Evolutionary conservation across 2,329 filamentous ascomycete genomes (phyloP).

Genomic region (Cercospora nicotianae): DNA sequence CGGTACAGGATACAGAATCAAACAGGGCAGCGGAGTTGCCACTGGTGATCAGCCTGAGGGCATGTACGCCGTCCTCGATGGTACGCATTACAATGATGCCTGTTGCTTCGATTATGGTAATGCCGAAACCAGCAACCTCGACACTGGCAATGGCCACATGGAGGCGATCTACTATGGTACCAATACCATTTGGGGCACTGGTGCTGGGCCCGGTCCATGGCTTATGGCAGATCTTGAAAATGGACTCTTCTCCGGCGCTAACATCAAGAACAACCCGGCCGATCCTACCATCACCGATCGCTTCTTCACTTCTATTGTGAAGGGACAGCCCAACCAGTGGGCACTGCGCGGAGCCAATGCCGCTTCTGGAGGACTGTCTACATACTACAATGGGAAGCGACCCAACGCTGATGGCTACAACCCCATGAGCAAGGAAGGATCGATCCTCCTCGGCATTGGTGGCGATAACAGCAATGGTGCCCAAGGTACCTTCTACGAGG

Average conservation of each 20-base stretch:
- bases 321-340: slow-evolving; percentile 59
- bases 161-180: slow-evolving; percentile 67
- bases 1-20: slow-evolving; percentile 64
- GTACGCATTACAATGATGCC: slow-evolving; percentile 58
- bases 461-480: slow-evolving; percentile 62
- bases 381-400: slow-evolving; percentile 59
- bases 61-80: slow-evolving; percentile 62
- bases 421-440: slow-evolving; percentile 63
- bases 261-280: slow-evolving; percentile 49
- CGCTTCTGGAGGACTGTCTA: slow-evolving; percentile 55
- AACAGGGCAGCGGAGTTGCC: slow-evolving; percentile 54
- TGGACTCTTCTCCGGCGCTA: slow-evolving; percentile 60
- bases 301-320: slow-evolving; percentile 59
- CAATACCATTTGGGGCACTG: slow-evolving; percentile 56
- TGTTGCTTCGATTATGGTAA: slow-evolving; percentile 55
- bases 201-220: slow-evolving; percentile 63
- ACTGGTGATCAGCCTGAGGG: slow-evolving; percentile 58
- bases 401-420: slow-evolving; percentile 57
- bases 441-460: slow-evolving; percentile 69
- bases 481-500: slow-evolving; percentile 59
- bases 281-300: slow-evolving; percentile 56
- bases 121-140: slow-evolving; percentile 42
- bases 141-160: slow-evolving; percentile 65
- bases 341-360: slow-evolving; percentile 61
- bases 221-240: slow-evolving; percentile 70